Percentiles rank a stretch among this genome's conserved stretches.
Conservation (phyloP, 495 filamentous ascomycete genomes). For the Aspergillus carlsbadensis region DNA sequence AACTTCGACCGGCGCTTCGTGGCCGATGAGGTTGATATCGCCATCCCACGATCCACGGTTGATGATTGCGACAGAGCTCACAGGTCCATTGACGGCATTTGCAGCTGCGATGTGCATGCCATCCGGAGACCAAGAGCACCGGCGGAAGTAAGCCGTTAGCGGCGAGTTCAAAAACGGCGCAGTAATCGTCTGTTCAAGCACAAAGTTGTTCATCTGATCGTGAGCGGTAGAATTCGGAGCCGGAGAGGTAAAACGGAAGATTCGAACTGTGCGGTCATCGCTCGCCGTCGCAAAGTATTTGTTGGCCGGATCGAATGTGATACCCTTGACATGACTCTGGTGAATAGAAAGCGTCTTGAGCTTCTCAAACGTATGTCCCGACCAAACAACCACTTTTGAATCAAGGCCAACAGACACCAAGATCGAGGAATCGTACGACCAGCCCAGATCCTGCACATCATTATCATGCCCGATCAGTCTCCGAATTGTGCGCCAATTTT, state of each 20-base stretch:
- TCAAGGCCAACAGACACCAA: slow-evolving; percentile 95
- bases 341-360: slow-evolving; percentile 88
- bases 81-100: slow-evolving; percentile 94
- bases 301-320: slow-evolving; percentile 97
- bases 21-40: slow-evolving; percentile 95
- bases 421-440: slow-evolving; percentile 94
- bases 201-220: slow-evolving; percentile 93
- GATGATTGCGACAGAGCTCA: slow-evolving; percentile 95
- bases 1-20: slow-evolving; percentile 95
- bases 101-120: slow-evolving; percentile 95
- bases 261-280: slow-evolving; percentile 94
- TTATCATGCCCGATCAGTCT: slow-evolving; percentile 96
- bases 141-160: slow-evolving; percentile 92
- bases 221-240: slow-evolving; percentile 88
- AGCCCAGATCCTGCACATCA: slow-evolving; percentile 96
- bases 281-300: slow-evolving; percentile 98
- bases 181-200: slow-evolving; percentile 82
- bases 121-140: slow-evolving; percentile 96
- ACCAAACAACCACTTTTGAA: slow-evolving; percentile 98
- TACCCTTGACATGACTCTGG: slow-evolving; percentile 96
- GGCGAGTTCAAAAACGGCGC: slow-evolving; percentile 84
- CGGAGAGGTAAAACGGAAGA: slow-evolving; percentile 91
- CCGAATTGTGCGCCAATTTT: slow-evolving; percentile 94
- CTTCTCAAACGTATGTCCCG: slow-evolving; percentile 95
- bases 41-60: slow-evolving; percentile 91